phyloP scores from a whole-genome alignment of 805 yeast genomes.

The Pichia rugopelliculosa region DNA sequence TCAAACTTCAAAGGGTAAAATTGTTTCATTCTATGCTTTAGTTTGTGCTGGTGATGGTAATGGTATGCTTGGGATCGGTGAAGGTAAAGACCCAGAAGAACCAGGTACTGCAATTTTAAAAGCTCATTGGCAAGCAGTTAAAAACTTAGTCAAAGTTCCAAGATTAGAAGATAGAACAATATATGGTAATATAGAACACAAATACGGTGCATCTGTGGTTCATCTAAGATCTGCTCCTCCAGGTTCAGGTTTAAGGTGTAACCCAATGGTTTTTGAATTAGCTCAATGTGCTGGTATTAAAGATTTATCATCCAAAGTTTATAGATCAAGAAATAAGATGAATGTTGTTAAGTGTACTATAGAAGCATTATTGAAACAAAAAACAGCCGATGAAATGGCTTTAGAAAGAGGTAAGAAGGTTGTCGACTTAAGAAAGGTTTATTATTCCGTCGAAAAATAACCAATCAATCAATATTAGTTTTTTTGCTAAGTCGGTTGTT shows the following conservation, averaged over 20 bases:
- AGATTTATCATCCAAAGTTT: slow-evolving; percentile 86
- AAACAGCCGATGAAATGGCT: slow-evolving; percentile 80
- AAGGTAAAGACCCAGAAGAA: slow-evolving; percentile 81
- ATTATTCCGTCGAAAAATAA: slow-evolving; percentile 40
- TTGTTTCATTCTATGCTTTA: slow-evolving; percentile 70
- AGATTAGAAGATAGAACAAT: slow-evolving; percentile 90
- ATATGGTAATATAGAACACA: slow-evolving; percentile 72
- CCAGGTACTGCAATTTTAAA: slow-evolving; percentile 67
- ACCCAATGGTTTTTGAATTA: slow-evolving; percentile 81
- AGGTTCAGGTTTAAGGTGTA: slow-evolving; percentile 89
- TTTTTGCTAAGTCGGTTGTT: not conserved
- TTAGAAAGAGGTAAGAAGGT: slow-evolving; percentile 89
- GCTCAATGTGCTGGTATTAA: slow-evolving; percentile 92
- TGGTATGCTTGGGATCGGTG: slow-evolving; percentile 93
- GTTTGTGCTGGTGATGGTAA: slow-evolving; percentile 89
- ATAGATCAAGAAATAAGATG: slow-evolving; percentile 90
- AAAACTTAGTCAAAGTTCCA: slow-evolving; percentile 73
- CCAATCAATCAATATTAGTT: not conserved
- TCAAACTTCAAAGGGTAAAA: slow-evolving; percentile 90
- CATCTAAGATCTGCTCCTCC: slow-evolving; percentile 82
- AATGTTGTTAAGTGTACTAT: slow-evolving; percentile 85
- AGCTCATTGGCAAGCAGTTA: slow-evolving; percentile 92
- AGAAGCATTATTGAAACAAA: slow-evolving; percentile 75
- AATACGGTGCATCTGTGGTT: slow-evolving; percentile 80
- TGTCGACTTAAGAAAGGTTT: slow-evolving; percentile 85